These are phyloP conservation scores for Cyclaneusma minus DNA, from an alignment of 2,329 filamentous ascomycete species.

Conservation along the genomic window DNA sequence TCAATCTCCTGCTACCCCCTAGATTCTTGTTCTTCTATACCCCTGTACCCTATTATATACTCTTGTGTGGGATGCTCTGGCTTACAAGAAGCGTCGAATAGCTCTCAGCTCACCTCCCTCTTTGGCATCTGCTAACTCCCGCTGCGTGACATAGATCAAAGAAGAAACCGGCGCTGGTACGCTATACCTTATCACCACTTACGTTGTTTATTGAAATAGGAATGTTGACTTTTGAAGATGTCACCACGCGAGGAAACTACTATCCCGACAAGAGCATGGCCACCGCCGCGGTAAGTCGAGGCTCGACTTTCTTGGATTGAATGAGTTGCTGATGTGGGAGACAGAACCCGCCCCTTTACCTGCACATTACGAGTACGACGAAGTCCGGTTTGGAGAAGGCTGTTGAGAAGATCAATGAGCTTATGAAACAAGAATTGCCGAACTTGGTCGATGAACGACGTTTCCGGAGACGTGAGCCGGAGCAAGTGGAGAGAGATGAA, in stretches of 20 bases:
- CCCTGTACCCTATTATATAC: conserved; percentile 11
- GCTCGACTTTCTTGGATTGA: background rate
- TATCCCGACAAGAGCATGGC: conserved; percentile 97
- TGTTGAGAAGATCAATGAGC: conserved; percentile 74
- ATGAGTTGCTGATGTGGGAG: conserved; percentile 6
- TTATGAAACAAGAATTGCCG: conserved; percentile 92
- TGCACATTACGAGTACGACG: conserved; percentile 85
- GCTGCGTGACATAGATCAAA: conserved; percentile 92
- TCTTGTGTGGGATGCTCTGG: conserved; percentile 44
- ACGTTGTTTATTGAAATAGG: conserved; percentile 22
- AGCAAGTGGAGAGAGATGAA: conserved; percentile 76
- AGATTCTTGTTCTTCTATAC: conserved; percentile 20
- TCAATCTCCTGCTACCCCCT: conserved; percentile 14
- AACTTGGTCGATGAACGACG: conserved; percentile 89
- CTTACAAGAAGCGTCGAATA: conserved; percentile 56
- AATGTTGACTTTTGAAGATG: conserved; percentile 67
- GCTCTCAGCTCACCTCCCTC: conserved; percentile 45
- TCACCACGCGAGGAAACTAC: conserved; percentile 93
- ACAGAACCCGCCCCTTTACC: conserved; percentile 86
- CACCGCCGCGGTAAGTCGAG: conserved; percentile 64
- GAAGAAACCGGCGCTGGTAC: conserved; percentile 99
- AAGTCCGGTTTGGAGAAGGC: conserved; percentile 88
- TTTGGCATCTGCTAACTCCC: conserved; percentile 90
- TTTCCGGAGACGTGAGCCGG: conserved; percentile 68
- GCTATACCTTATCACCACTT: conserved; percentile 39